Base-by-base conservation (phyloP, 129 eudicot genomes). In the Lactuca sativa region DNA sequence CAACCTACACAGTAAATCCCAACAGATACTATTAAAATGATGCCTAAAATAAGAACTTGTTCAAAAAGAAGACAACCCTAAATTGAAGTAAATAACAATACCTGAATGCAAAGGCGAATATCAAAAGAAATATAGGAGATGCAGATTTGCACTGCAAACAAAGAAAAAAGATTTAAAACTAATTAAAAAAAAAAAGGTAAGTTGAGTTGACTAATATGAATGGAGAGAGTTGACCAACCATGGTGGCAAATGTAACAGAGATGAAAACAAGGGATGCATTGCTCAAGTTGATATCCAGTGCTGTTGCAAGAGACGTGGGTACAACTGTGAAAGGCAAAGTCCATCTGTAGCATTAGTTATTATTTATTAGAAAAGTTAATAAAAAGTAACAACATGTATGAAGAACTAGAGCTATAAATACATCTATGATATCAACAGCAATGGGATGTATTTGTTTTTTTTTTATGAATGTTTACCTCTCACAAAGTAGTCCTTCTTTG, bases 91-190 rank as follows among this genome's bases (percentile, higher is more conserved):
- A 59, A 61, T 16, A 69, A 61, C 13, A 69, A 55, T 78, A 93
- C 98, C 96, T 89, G 88, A 93, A 93, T 52, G 95, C 98, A 85
- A 93, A 93, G 67, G 98, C 98, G 72, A 93, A 93, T 53, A 89
- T 60, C 58, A 93, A 86, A 76, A 93, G 97, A 83, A 89, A 93
- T 85, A 93, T 90, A 37, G 98, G 98, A 64, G 97, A 69, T 25
- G 98, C 97, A 11, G 98, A 89, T 83, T 93, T 93, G 82, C 98
- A 93, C 98, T 93, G 95, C 82, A 83, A 83, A 69, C 59, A 61
- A 44, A 33, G 62, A 31, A 69, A 69, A 32, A 36, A 36, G 3
- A 56, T 36, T 43, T 68, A n/a, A 68, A 51, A 72, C 11, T 33
- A 21, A 17, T 37, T 21, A 21, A 21, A 21, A 21, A 58, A 57